phyloP scores from a whole-genome alignment of 2,329 filamentous ascomycete species.

The Magnaporthiopsis poae region DNA sequence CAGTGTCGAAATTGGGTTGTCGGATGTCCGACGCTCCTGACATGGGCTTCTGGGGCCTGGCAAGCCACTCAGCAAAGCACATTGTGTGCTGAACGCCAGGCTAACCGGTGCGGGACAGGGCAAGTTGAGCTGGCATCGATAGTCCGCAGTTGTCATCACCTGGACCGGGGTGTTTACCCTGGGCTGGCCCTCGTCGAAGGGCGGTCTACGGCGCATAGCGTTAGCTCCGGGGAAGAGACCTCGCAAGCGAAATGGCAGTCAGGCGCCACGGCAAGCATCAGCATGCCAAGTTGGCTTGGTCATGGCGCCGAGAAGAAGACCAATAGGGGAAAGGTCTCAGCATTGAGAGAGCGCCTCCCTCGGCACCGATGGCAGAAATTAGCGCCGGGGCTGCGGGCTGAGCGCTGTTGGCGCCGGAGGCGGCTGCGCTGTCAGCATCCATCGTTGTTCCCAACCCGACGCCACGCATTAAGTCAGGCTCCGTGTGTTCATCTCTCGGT shows the following conservation, averaged over 20 bases:
- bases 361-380: not conserved
- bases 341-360: not conserved
- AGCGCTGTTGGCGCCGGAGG: not conserved
- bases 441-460: not conserved
- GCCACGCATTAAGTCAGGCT: not conserved
- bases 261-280: not conserved
- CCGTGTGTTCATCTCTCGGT: no score
- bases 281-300: not conserved
- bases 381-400: no score
- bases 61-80: not conserved
- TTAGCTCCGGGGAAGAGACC: not conserved
- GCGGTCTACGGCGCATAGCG: no score
- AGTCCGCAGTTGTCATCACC: not conserved
- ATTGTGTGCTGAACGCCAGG: not conserved
- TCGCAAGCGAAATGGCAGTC: not conserved
- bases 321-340: not conserved
- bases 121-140: not conserved
- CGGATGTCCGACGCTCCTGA: not conserved
- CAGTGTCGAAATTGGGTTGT: not conserved
- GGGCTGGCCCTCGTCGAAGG: no score
- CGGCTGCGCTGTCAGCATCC: not conserved
- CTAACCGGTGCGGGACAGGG: not conserved
- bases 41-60: not conserved
- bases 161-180: not conserved
- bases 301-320: not conserved